A percentile compares a stretch with the other conserved stretches of the same genome.
Conservation (phyloP, 2,329 filamentous ascomycete genomes). For the Curvularia lunata region DNA sequence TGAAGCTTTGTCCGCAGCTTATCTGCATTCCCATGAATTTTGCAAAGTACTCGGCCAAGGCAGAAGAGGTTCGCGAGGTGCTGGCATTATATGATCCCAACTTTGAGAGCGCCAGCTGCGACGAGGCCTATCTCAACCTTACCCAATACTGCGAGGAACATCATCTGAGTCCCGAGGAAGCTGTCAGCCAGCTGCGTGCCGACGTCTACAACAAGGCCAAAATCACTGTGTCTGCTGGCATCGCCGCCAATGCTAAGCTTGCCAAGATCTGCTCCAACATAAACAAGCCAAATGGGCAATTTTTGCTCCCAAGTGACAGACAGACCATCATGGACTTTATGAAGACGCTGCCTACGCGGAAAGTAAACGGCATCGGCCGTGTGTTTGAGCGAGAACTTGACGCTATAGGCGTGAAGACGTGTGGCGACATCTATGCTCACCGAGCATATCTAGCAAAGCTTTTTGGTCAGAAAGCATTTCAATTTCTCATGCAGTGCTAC, state of each 20-base stretch:
- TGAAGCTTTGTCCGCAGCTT: slow-evolving; percentile 88
- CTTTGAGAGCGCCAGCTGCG: slow-evolving; percentile 92
- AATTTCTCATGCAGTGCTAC: slow-evolving; percentile 83
- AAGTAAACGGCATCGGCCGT: slow-evolving; percentile 93
- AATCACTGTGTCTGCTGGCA: slow-evolving; percentile 91
- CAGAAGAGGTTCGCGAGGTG: slow-evolving; percentile 81
- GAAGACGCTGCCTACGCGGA: slow-evolving; percentile 79
- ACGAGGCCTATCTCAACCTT: slow-evolving; percentile 96
- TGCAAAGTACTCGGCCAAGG: slow-evolving; percentile 88
- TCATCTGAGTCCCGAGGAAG: slow-evolving; percentile 71
- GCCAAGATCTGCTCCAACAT: slow-evolving; percentile 95
- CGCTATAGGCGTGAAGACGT: slow-evolving; percentile 85
- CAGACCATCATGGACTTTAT: slow-evolving; percentile 83
- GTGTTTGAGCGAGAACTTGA: slow-evolving; percentile 91
- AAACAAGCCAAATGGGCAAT: slow-evolving; percentile 97
- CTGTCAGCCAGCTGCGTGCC: slow-evolving; percentile 75
- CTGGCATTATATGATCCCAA: slow-evolving; percentile 85
- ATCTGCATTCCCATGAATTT: slow-evolving; percentile 85
- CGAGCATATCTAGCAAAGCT: slow-evolving; percentile 75
- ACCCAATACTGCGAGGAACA: slow-evolving; percentile 80
- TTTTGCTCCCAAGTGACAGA: slow-evolving; percentile 73
- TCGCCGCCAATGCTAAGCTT: slow-evolving; percentile 89
- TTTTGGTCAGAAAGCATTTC: slow-evolving; percentile 90
- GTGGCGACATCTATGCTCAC: slow-evolving; percentile 82
- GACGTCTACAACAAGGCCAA: slow-evolving; percentile 78